phyloP scores from a whole-genome alignment of 257 asterid species.

The Euphrasia confusa region DNA sequence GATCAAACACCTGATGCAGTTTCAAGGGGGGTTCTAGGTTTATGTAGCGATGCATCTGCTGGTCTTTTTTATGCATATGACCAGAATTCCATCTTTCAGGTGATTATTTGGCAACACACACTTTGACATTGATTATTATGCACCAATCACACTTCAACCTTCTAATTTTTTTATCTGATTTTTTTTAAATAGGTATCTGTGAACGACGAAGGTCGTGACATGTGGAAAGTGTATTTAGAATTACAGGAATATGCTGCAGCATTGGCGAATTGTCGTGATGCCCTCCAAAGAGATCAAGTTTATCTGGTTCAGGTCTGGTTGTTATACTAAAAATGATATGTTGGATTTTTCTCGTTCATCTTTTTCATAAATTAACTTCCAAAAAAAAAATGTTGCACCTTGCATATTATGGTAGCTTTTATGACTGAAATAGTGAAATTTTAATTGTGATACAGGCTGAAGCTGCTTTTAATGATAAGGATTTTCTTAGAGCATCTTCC shows the following conservation, averaged over 20 bases:
- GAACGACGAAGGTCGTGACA: conserved; percentile 92
- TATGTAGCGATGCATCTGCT: conserved; percentile 98
- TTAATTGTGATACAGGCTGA: conserved; percentile 69
- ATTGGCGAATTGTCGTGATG: conserved; percentile 85
- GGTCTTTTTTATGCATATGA: conserved; percentile 97
- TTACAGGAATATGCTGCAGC: conserved; percentile 78
- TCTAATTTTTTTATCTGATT: conserved; percentile 20
- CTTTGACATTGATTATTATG: conserved; percentile 23
- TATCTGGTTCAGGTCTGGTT: conserved; percentile 78
- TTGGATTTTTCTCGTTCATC: conserved; percentile 11
- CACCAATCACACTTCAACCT: conserved; percentile 6
- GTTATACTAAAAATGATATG: conserved; percentile 19
- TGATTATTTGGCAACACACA: conserved; percentile 23
- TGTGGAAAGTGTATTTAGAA: conserved; percentile 98
- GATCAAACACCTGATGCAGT: conserved; percentile 80
- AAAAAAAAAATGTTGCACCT: conserved; percentile 4
- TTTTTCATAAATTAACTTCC: conserved; percentile 11
- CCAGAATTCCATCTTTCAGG: conserved; percentile 93
- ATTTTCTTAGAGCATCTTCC: conserved; percentile 90
- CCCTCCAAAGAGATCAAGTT: conserved; percentile 93
- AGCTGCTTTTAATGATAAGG: conserved; percentile 79
- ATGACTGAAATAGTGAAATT: conserved; percentile 20
- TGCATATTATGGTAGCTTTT: conserved; percentile 21
- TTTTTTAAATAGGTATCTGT: conserved; percentile 67
- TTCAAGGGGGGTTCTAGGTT: conserved; percentile 77